These are phyloP conservation scores for Ballota nigra DNA, from an alignment of 257 asterid species.

Conservation along the genomic window DNA sequence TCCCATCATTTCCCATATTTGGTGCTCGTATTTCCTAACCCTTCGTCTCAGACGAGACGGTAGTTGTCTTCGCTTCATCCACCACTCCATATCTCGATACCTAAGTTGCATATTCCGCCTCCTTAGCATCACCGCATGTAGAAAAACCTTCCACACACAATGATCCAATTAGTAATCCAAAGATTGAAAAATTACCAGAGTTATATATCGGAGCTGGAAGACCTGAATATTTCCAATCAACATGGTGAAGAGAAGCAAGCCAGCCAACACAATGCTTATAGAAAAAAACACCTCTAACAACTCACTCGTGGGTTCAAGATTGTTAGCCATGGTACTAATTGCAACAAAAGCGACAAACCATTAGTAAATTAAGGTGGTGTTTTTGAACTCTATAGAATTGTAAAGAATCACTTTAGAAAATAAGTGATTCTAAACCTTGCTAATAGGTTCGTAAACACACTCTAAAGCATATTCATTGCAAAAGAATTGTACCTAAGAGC, in stretches of 20 bases:
- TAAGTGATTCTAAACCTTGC: no score
- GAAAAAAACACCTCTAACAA: conserved; percentile 58
- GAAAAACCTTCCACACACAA: conserved; percentile 38
- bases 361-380: background rate
- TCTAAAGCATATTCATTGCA: no score
- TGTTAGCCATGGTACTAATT: conserved; percentile 57
- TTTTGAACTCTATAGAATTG: no score
- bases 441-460: no score
- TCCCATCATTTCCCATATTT: conserved; percentile 52
- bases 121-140: conserved; percentile 64
- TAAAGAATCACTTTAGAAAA: no score
- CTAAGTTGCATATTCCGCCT: conserved; percentile 58
- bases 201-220: background rate
- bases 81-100: conserved; percentile 67
- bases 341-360: background rate
- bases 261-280: conserved; percentile 50
- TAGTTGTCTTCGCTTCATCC: conserved; percentile 63
- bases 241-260: conserved; percentile 56
- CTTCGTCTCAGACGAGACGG: conserved; percentile 54
- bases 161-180: background rate
- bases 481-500: conserved; percentile 40
- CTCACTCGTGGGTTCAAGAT: conserved; percentile 57
- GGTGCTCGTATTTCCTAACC: conserved; percentile 55
- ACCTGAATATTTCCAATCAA: conserved; percentile 68
- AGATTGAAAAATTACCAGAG: background rate